These are phyloP conservation scores for Santalum album DNA, from an alignment of 164 flowering plant species.

Conservation along the genomic window DNA sequence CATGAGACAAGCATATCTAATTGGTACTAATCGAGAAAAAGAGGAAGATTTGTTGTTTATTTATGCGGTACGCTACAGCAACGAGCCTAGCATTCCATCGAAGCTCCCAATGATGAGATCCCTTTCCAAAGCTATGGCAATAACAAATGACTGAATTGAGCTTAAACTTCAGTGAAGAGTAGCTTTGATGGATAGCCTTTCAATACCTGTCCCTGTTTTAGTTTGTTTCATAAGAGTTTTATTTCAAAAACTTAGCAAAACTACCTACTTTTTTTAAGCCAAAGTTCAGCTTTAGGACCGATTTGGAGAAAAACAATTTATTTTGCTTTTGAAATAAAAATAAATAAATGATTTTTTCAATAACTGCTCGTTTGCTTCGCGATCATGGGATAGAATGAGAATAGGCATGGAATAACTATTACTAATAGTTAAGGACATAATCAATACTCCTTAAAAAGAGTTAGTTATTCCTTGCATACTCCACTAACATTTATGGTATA, in stretches of 20 bases:
- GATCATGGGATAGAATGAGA: no score
- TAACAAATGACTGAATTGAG: slow-evolving; percentile 43
- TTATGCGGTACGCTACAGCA: slow-evolving; percentile 45
- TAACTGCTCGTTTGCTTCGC: no score
- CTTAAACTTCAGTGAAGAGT: slow-evolving; percentile 46
- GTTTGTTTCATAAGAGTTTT: background rate
- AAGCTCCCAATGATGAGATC: slow-evolving; percentile 40
- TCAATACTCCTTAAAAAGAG: no score
- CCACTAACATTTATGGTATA: no score
- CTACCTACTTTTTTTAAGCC: background rate
- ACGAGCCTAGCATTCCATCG: slow-evolving; percentile 46
- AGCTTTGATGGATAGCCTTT: slow-evolving; percentile 58
- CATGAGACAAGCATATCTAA: no score
- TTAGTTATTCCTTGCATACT: no score
- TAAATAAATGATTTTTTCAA: no score
- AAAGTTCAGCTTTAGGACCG: background rate
- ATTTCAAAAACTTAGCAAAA: no score
- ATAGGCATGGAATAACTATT: no score
- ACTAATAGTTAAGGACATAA: no score
- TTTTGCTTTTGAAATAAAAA: no score
- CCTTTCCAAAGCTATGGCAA: slow-evolving; percentile 48
- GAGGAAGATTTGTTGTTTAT: background rate
- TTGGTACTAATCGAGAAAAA: background rate
- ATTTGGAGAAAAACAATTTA: no score
- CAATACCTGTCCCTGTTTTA: slow-evolving; percentile 32